Base-by-base conservation (phyloP, 768 basidiomycete genomes). In the Boletus sp. region DNA sequence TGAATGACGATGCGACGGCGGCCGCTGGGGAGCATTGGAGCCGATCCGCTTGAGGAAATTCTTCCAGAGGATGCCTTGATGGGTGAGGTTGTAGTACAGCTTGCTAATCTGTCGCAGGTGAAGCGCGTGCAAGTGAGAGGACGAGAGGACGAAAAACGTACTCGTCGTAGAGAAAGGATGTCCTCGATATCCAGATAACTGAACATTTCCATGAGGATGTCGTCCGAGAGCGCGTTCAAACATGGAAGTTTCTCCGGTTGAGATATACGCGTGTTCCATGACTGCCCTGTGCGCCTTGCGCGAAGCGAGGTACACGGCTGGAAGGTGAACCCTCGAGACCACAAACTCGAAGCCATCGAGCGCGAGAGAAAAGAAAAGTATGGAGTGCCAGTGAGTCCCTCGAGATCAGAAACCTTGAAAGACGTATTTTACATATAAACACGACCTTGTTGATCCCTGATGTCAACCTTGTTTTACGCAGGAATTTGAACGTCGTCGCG, bases 61-160 rank as follows among this genome's bases (percentile, higher is more conserved):
- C 67, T 84, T 86, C 88, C 88, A 89, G 40, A 89, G 83, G 46
- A 82, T 71, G 17, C 86, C 80, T 60, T 88, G 82, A 55, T 88
- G 84, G 0, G 86, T 87, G 56, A 89, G 75, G 32, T 83, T 68
- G 63, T 81, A 87, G 62, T 84, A 83, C 4, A 78, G 65, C 61
- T 78, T 84, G 74, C 78, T 82, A 32, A 83, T 81, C 88, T 87
- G 32, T 32, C 8, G 28, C 9, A 20, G 36, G 44, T 55, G 1
- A 63, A 45, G 30, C 52, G 40, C 45, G 28, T 45, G 33, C 20
- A 42, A 20, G 35, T 11, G 1, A 36, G 33, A 33, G 17, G 6
- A 20, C 28, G 17, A 11, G 17, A 54, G 30, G 15, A 40, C 5
- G 47, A 30, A 15, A 44, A 3, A 67, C 74, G 35, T 58, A 78